phyloP scores from a whole-genome alignment of 441 rosid genomes.

The Omphalea diandra region DNA sequence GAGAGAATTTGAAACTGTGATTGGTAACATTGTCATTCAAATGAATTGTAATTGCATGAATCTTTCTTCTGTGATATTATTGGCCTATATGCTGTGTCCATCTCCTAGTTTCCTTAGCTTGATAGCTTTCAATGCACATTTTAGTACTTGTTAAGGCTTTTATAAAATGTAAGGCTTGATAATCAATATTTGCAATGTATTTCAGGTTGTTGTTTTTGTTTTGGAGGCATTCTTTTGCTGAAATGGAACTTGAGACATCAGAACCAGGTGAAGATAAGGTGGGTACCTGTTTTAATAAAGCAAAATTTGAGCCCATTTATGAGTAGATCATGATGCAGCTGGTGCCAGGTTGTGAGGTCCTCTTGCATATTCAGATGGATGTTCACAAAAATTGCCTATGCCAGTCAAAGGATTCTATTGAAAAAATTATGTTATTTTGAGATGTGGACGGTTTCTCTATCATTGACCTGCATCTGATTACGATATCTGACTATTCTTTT shows the following conservation, averaged over 20 bases:
- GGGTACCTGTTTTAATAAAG: constrained; percentile 23
- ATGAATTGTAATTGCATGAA: neutral
- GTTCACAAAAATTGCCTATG: neutral
- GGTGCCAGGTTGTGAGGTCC: neutral
- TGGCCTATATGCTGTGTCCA: neutral
- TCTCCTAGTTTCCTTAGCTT: neutral
- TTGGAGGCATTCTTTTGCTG: constrained; percentile 97
- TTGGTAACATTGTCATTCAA: neutral
- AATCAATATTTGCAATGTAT: constrained; percentile 18
- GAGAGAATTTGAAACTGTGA: neutral
- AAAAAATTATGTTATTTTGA: neutral
- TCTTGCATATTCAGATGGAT: neutral
- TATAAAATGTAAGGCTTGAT: constrained; percentile 10
- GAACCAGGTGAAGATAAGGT: constrained; percentile 66
- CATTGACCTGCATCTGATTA: constrained; percentile 3
- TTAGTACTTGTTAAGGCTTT: constrained; percentile 5
- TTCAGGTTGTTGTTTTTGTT: constrained; percentile 94
- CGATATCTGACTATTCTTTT: too few species aligned
- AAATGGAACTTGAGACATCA: constrained; percentile 78
- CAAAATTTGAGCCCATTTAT: neutral
- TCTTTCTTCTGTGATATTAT: neutral
- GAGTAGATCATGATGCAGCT: neutral
- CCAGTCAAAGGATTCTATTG: neutral
- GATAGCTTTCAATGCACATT: constrained; percentile 2
- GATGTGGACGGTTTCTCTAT: too few species aligned